phyloP scores from a whole-genome alignment of 257 asterid species.

The Capsicum baccatum region DNA sequence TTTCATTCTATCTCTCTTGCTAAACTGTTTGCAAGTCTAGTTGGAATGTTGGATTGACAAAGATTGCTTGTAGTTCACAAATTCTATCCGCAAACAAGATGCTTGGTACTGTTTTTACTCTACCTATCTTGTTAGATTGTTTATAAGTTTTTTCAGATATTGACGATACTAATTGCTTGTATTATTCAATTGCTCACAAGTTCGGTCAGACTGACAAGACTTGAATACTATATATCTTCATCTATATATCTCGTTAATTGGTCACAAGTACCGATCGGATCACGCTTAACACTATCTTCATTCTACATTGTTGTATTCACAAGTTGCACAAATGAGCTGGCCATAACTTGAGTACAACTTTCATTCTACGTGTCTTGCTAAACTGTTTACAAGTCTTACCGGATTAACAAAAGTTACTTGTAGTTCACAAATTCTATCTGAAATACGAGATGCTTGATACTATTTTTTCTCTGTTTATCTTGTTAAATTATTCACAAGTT shows the following conservation, averaged over 20 bases:
- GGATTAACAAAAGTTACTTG: background rate
- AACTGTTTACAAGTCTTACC: background rate
- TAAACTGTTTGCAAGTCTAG: background rate
- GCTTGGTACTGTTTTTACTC: too few species aligned
- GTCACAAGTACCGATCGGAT: background rate
- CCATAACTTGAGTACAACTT: background rate
- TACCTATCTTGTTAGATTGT: too few species aligned
- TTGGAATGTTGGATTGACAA: background rate
- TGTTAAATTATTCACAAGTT: background rate
- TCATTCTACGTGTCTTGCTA: background rate
- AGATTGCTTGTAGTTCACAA: background rate
- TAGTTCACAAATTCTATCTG: background rate
- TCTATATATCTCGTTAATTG: background rate
- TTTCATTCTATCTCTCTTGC: too few species aligned
- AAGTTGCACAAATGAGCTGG: background rate
- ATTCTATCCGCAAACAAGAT: too few species aligned
- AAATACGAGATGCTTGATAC: background rate
- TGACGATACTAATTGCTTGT: too few species aligned
- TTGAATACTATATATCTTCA: too few species aligned
- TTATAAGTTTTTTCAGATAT: too few species aligned
- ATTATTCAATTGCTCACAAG: too few species aligned
- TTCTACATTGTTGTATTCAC: background rate
- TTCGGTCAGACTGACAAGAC: too few species aligned
- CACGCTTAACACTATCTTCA: too few species aligned
- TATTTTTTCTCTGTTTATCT: background rate